Evolutionary conservation across 805 yeast genomes (phyloP), one percentile per base, ranked within the genome.

Genomic region (Cyberlindnera mississippiensis): DNA sequence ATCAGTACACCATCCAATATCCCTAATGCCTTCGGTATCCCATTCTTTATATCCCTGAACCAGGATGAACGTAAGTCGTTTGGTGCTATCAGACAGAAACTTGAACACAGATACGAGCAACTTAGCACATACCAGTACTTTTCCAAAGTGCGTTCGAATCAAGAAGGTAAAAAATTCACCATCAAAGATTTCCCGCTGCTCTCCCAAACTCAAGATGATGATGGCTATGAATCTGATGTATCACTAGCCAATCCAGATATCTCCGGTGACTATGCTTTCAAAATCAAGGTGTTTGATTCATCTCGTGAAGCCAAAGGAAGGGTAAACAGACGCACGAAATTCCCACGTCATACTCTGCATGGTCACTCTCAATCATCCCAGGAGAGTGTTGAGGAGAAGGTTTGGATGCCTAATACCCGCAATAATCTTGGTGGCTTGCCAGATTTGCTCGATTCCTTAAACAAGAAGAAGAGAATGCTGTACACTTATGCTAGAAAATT

Each of bases 21-120:
- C 11, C 68, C 72, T 1, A 69, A 69, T 33, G 62, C 80, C 1
- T 85, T 88, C 63, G 95, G 89, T 2, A 59, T 81, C 1, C 98
- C 98, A 3, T 78, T 87, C 52, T 80, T 89, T 51, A 67, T 89
- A 22, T 71, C 79, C 0, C 54, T 88, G 11, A 39, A 71, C 2
- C 66, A 68, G 28, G 69, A 67, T 1, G 91, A 85, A 29, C 60
- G 71, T 5, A 52, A 55, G 3, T 79, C 86, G 18, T 79, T 75
- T 55, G 83, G 82, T 6, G 53, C 60, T 1, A 78, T 89, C 7
- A 64, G 83, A 49, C 57, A 59, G 17, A 84, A 82, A 52, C 52
- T 88, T 22, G 80, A 80, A 41, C 61, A 63, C 29, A 60, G 64
- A 42, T 73, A 71, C 46, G 62, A 61, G n/a, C 74, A 71, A 43